phyloP scores from a whole-genome alignment of 192 early-diverging fungal species.

The Coemansia pectinata region DNA sequence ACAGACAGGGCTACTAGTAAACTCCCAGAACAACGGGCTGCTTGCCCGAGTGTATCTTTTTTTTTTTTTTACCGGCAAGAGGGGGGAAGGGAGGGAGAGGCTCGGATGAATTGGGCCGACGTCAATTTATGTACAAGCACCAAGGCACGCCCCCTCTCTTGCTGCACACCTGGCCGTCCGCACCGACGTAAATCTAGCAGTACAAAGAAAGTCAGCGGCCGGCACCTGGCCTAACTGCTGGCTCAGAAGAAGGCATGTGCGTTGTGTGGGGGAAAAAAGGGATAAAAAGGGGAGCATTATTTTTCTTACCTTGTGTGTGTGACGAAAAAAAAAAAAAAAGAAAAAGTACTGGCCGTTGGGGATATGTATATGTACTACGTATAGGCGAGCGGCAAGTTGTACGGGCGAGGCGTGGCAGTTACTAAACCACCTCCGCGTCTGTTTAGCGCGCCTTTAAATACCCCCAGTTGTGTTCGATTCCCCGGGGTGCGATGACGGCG shows the following conservation, averaged over 20 bases:
- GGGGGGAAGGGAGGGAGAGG: background rate
- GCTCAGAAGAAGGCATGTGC: background rate
- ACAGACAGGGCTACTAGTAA: background rate
- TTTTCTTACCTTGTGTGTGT: background rate
- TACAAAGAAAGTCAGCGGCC: constrained; percentile 3
- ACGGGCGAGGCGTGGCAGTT: constrained; percentile 2
- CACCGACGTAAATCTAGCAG: background rate
- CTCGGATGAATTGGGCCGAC: constrained; percentile 2
- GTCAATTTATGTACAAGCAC: constrained; percentile 9
- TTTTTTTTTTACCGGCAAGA: constrained; percentile 1
- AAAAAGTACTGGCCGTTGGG: background rate
- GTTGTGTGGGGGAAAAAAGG: background rate
- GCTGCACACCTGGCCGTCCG: background rate
- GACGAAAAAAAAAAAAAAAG: background rate
- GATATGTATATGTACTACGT: background rate
- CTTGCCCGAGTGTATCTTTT: background rate
- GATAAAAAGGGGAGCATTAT: background rate
- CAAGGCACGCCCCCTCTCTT: background rate
- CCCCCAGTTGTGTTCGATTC: background rate
- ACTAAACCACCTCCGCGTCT: constrained; percentile 2
- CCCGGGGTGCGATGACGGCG: background rate
- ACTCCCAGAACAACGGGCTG: background rate
- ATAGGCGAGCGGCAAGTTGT: constrained; percentile 1
- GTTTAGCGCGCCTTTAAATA: constrained; percentile 2
- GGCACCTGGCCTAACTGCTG: background rate